Percentiles rank a stretch among this genome's conserved stretches.
Evolutionary conservation across 2,329 filamentous ascomycete genomes (phyloP).

Genomic region (Monilinia aucupariae): DNA sequence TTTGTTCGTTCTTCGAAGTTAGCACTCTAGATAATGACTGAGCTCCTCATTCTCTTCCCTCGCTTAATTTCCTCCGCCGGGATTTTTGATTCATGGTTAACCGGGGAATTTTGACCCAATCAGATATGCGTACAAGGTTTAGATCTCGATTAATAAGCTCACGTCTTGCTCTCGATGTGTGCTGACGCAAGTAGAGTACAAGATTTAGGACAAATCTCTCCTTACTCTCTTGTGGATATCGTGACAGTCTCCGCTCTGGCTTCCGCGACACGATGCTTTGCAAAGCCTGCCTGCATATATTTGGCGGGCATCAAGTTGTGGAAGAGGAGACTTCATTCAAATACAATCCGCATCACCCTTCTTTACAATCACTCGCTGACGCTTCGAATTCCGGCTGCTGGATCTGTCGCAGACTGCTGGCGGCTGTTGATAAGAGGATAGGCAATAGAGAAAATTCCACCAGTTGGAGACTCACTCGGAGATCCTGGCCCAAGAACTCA

Average conservation of each 20-base stretch:
- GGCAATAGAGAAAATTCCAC: background rate
- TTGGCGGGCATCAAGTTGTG: background rate
- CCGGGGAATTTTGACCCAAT: background rate
- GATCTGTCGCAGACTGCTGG: background rate
- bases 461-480: accelerated
- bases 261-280: background rate
- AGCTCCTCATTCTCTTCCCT: too few relatives aligned
- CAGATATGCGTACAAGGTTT: background rate
- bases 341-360: background rate
- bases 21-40: too few relatives aligned
- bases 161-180: background rate
- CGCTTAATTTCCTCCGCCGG: background rate
- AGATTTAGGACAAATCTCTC: background rate
- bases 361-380: background rate
- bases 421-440: accelerated
- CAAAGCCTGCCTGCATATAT: background rate
- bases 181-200: background rate
- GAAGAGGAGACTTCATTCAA: accelerated
- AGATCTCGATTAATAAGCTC: too few relatives aligned
- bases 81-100: background rate
- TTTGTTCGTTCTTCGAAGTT: too few relatives aligned
- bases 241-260: background rate
- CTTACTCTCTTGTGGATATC: background rate
- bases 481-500: background rate
- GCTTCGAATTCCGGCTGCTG: constrained; percentile 3